A percentile compares a stretch with the other conserved stretches of the same genome.
Conservation (phyloP, 2,329 filamentous ascomycete genomes). For the Pezicula carpinea region DNA sequence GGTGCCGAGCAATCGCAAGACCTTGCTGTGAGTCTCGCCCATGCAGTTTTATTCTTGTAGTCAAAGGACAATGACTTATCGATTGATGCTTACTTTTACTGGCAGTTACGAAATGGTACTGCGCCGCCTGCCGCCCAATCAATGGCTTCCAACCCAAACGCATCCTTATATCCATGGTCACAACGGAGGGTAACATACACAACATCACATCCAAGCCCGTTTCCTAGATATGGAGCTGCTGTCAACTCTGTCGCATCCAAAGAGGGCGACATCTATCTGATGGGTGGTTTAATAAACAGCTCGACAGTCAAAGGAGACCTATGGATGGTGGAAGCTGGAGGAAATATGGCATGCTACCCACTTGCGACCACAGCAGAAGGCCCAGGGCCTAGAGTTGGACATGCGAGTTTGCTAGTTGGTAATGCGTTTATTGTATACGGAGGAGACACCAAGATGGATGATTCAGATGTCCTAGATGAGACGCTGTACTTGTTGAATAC, state of each 20-base stretch:
- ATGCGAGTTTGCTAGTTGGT: constrained; percentile 88
- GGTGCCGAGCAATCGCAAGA: constrained; percentile 27
- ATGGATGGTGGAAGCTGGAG: constrained; percentile 93
- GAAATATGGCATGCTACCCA: constrained; percentile 84
- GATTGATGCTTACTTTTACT: constrained; percentile 3
- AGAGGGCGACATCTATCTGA: constrained; percentile 94
- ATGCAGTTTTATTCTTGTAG: constrained; percentile 1
- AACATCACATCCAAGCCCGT: constrained; percentile 76
- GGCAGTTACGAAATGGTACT: constrained; percentile 50
- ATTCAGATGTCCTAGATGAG: constrained; percentile 86
- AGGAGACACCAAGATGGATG: constrained; percentile 95
- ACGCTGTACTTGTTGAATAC: constrained; percentile 96
- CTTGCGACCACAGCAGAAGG: constrained; percentile 90
- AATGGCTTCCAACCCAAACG: constrained; percentile 52
- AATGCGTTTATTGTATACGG: constrained; percentile 99
- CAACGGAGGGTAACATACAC: constrained; percentile 84
- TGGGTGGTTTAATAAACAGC: constrained; percentile 94
- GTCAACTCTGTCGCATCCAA: constrained; percentile 91
- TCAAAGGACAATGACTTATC: neutral
- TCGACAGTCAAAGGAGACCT: constrained; percentile 94
- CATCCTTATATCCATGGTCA: constrained; percentile 93
- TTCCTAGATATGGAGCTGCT: constrained; percentile 93
- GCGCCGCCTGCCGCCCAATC: constrained; percentile 25
- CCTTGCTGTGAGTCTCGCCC: constrained; percentile 32
- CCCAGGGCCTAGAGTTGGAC: constrained; percentile 89